A percentile compares a stretch with the other conserved stretches of the same genome.
phyloP scores from a whole-genome alignment of 805 yeast species.

The Yarrowia sp. region DNA sequence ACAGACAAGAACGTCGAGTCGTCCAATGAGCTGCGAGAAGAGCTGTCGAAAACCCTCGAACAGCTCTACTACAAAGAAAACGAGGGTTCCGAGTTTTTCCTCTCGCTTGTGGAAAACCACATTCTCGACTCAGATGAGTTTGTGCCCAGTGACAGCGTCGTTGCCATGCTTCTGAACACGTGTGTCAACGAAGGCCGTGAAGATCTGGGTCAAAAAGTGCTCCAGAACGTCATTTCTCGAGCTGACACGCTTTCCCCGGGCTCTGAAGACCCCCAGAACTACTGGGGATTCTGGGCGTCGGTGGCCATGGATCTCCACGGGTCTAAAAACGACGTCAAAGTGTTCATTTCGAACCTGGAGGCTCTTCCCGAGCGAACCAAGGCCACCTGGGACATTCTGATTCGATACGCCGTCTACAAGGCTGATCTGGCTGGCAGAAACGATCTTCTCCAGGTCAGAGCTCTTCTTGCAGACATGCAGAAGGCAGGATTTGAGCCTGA shows the following conservation, averaged over 20 bases:
- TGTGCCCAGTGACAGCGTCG: background rate
- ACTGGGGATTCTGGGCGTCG: background rate
- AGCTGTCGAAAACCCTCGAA: background rate
- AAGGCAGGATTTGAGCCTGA: conserved; percentile 31
- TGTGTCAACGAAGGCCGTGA: conserved; percentile 10
- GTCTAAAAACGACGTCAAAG: background rate
- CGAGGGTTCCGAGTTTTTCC: conserved; percentile 18
- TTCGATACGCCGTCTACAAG: conserved; percentile 38
- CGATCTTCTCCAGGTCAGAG: conserved; percentile 27
- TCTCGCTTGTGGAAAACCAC: background rate
- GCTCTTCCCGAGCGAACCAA: conserved; percentile 24
- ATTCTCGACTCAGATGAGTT: conserved; percentile 6
- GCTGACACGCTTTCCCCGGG: background rate
- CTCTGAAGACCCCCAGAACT: conserved; percentile 5
- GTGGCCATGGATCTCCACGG: conserved; percentile 6
- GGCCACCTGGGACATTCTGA: conserved; percentile 40
- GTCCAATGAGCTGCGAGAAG: background rate
- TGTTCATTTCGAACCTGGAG: background rate
- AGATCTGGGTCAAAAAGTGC: conserved; percentile 14
- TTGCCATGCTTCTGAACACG: conserved; percentile 1
- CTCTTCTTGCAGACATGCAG: conserved; percentile 29
- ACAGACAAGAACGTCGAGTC: background rate
- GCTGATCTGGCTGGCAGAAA: background rate
- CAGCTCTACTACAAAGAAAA: conserved; percentile 9
- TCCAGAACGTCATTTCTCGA: background rate